Conservation (phyloP, 352 stramenopile species). For the Phytophthora ohioensis region DNA sequence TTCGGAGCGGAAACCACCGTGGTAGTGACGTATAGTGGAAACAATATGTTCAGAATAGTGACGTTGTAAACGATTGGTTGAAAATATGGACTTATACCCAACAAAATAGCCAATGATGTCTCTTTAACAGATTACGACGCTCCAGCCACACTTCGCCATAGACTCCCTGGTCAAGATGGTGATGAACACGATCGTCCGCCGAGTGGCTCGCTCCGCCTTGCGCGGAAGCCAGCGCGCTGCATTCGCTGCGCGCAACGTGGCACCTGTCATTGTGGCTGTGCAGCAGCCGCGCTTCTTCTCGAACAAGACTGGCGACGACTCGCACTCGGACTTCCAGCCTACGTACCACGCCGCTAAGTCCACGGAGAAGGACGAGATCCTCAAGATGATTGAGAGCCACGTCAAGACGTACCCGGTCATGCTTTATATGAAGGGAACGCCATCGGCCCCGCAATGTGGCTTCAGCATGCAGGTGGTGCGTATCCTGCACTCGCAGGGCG, state of each 20-base stretch:
- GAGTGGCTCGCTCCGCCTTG: slow-evolving; percentile 40
- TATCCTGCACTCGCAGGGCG: slow-evolving; percentile 93
- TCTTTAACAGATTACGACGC: neutral
- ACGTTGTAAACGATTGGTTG: neutral
- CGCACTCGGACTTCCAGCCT: slow-evolving; percentile 92
- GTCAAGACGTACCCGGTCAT: slow-evolving; percentile 95
- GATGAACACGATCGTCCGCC: slow-evolving; percentile 47
- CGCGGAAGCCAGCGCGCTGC: slow-evolving; percentile 32
- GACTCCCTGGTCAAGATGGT: slow-evolving; percentile 29
- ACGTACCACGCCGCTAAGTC: slow-evolving; percentile 88
- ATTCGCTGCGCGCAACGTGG: slow-evolving; percentile 2
- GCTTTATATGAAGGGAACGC: slow-evolving; percentile 99
- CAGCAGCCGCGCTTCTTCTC: slow-evolving; percentile 44
- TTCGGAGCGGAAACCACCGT: slow-evolving; percentile 4
- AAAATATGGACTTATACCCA: neutral
- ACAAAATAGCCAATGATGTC: neutral
- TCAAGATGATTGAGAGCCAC: slow-evolving; percentile 92
- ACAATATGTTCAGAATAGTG: slow-evolving; percentile 21
- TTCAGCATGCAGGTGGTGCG: slow-evolving; percentile 97
- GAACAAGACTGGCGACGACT: slow-evolving; percentile 58
- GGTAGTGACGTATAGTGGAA: slow-evolving; percentile 13
- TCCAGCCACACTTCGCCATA: slow-evolving; percentile 9
- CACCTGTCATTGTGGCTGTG: slow-evolving; percentile 1
- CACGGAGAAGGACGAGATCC: slow-evolving; percentile 88
- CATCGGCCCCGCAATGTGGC: slow-evolving; percentile 96